A percentile compares a stretch with the other conserved stretches of the same genome.
Conservation (phyloP, 2,329 filamentous ascomycete species). For the Parastagonospora avenae region DNA sequence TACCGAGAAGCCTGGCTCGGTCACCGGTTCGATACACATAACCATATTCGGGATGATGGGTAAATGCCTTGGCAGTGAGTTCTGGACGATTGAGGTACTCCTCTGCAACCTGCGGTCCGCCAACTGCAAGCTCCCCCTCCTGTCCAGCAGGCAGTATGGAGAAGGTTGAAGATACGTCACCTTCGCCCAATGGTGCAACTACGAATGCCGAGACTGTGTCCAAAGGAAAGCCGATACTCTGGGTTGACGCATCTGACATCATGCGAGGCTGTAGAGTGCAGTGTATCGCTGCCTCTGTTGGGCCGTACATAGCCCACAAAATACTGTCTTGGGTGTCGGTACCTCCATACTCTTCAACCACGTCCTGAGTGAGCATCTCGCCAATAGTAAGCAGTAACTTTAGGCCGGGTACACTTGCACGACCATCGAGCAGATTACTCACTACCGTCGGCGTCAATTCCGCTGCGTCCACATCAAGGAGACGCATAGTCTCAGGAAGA, state of each 20-base stretch:
- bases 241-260: slow-evolving; percentile 59
- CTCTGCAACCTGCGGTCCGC: slow-evolving; percentile 77
- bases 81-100: slow-evolving; percentile 83
- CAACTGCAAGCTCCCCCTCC: slow-evolving; percentile 79
- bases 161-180: slow-evolving; percentile 39
- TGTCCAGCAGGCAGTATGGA: slow-evolving; percentile 68
- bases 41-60: slow-evolving; percentile 68
- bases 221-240: slow-evolving; percentile 77
- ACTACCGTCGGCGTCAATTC: slow-evolving; percentile 90
- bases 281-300: slow-evolving; percentile 90
- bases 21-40: slow-evolving; percentile 84
- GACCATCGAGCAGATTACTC: slow-evolving; percentile 72
- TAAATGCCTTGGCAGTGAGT: slow-evolving; percentile 73
- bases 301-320: slow-evolving; percentile 92
- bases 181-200: slow-evolving; percentile 53
- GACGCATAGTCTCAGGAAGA: slow-evolving; percentile 68
- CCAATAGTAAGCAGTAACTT: slow-evolving; percentile 83
- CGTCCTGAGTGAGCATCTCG: slow-evolving; percentile 82
- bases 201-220: slow-evolving; percentile 82
- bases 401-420: slow-evolving; percentile 69
- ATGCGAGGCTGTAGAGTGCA: slow-evolving; percentile 77
- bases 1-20: slow-evolving; percentile 69
- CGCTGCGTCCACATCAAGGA: slow-evolving; percentile 76
- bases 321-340: slow-evolving; percentile 61
- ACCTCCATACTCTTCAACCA: slow-evolving; percentile 80